Evolutionary conservation across 1,139 yeast species (phyloP).

Genomic region (Eremothecium gossypii): DNA sequence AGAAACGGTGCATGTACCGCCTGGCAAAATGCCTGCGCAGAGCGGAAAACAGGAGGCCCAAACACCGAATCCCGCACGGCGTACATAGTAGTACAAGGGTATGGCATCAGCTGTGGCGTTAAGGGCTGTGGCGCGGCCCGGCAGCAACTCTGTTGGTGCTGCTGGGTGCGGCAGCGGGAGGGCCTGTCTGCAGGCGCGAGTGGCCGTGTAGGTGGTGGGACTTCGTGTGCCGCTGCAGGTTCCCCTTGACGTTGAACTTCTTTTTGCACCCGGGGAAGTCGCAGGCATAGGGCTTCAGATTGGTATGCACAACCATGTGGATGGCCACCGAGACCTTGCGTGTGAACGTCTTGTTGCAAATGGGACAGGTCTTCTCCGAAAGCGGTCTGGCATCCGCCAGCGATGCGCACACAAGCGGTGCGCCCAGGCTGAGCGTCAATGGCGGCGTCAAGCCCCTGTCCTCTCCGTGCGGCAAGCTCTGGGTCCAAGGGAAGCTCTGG

Average conservation of each 20-base stretch:
- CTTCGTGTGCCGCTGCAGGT: constrained; percentile 67
- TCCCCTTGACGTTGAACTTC: constrained; percentile 63
- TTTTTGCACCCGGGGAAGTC: constrained; percentile 58
- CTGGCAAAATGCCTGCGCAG: too few relatives aligned
- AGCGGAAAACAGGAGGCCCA: too few relatives aligned
- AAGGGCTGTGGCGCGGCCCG: too few relatives aligned
- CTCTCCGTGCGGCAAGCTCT: not conserved
- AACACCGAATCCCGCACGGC: too few relatives aligned
- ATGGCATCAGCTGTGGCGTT: too few relatives aligned
- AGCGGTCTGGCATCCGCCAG: not conserved
- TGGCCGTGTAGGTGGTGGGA: not conserved
- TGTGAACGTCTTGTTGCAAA: constrained; percentile 63
- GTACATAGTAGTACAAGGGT: too few relatives aligned
- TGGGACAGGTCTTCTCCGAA: constrained; percentile 1
- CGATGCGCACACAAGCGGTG: not conserved
- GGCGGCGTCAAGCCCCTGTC: not conserved
- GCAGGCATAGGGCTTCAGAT: constrained; percentile 71
- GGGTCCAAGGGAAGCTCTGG: constrained; percentile 2
- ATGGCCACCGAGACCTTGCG: constrained; percentile 75
- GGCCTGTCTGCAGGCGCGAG: too few relatives aligned
- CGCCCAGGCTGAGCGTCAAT: not conserved
- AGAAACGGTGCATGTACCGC: too few relatives aligned
- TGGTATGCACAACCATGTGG: constrained; percentile 77
- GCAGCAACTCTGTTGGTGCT: too few relatives aligned
- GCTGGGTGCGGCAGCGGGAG: too few relatives aligned